Conservation (phyloP, 371 early-diverging fungal genomes). For the Zopfochytrium polystomum region DNA sequence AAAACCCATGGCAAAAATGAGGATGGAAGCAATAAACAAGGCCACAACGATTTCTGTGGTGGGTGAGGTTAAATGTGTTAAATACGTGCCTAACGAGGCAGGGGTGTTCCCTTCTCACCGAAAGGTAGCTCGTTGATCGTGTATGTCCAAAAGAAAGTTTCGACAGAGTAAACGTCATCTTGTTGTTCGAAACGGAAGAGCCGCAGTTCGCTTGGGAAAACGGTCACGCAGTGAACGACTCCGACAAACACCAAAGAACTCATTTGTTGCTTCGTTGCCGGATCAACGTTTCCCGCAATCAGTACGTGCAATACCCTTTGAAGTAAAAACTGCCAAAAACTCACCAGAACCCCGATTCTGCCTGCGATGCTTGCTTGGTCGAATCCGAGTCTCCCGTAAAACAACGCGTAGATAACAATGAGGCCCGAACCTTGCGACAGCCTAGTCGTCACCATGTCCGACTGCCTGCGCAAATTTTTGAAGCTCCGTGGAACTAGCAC, state of each 20-base stretch:
- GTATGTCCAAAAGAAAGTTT: conserved; percentile 34
- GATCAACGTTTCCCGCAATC: background rate
- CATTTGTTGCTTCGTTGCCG: conserved; percentile 32
- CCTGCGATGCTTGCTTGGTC: conserved; percentile 32
- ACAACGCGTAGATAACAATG: conserved; percentile 35
- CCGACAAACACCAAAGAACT: conserved; percentile 37
- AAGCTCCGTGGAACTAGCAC: conserved; percentile 29
- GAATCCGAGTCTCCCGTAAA: conserved; percentile 23
- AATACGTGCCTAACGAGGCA: background rate
- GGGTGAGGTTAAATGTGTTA: no score
- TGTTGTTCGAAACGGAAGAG: conserved; percentile 32
- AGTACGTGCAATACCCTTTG: background rate
- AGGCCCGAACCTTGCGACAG: conserved; percentile 33
- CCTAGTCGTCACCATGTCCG: conserved; percentile 27
- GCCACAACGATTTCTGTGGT: conserved; percentile 28
- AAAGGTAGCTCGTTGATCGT: conserved; percentile 35
- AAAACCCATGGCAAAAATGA: conserved; percentile 26
- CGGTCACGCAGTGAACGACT: conserved; percentile 37
- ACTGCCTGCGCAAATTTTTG: conserved; percentile 32
- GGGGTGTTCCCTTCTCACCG: conserved; percentile 29
- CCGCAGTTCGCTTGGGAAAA: conserved; percentile 32
- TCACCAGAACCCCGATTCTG: conserved; percentile 39
- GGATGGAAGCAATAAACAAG: conserved; percentile 23
- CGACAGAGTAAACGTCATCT: conserved; percentile 34
- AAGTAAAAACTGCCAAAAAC: background rate